A percentile compares a stretch with the other conserved stretches of the same genome.
Conservation (phyloP, 805 yeast species). For the Teunomyces aglyptinius region DNA sequence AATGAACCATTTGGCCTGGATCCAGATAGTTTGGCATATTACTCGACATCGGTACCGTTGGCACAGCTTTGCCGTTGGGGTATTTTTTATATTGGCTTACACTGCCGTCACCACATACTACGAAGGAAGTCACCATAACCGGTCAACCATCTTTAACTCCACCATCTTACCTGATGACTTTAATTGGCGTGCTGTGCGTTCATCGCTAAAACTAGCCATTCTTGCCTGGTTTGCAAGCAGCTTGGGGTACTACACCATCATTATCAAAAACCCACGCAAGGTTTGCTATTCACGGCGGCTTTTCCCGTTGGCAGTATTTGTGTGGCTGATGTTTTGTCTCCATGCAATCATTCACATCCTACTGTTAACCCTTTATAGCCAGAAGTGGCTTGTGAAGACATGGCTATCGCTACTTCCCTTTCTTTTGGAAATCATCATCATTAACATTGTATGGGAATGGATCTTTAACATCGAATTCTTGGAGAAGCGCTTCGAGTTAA, state of each 20-base stretch:
- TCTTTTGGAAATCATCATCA: constrained; percentile 47
- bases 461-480: constrained; percentile 50
- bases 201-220: constrained; percentile 25
- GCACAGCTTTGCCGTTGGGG: constrained; percentile 23
- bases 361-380: constrained; percentile 23
- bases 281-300: constrained; percentile 47
- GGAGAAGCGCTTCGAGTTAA: constrained; percentile 49
- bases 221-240: constrained; percentile 30
- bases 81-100: constrained; percentile 12
- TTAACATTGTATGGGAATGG: constrained; percentile 68
- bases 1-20: constrained; percentile 53
- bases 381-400: constrained; percentile 45
- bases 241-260: constrained; percentile 36
- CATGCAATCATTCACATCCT: constrained; percentile 32
- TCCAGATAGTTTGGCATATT: constrained; percentile 43
- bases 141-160: constrained; percentile 11
- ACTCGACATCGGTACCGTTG: constrained; percentile 24
- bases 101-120: constrained; percentile 16
- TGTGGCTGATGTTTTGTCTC: constrained; percentile 39
- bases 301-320: constrained; percentile 48
- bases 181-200: constrained; percentile 27
- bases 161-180: neutral
- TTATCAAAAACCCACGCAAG: constrained; percentile 31
- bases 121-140: constrained; percentile 9
- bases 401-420: constrained; percentile 44